Conservation (phyloP, 768 basidiomycete species). For the Boletus pseudo-olivaceus region DNA sequence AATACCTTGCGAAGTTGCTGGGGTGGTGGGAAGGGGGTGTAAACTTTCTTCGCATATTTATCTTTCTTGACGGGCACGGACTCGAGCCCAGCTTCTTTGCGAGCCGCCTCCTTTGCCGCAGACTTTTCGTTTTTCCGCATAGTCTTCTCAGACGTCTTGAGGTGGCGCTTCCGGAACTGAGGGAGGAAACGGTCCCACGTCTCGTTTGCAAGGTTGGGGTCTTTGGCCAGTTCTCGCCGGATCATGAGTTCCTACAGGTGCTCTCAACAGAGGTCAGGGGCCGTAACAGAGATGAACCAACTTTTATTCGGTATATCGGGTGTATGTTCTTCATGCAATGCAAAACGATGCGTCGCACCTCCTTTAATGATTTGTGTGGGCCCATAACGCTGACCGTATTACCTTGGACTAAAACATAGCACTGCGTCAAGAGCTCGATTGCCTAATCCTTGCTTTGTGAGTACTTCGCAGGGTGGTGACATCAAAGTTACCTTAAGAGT, state of each 20-base stretch:
- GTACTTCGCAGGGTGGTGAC: background rate
- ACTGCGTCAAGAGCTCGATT: slow-evolving; percentile 92
- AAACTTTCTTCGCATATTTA: slow-evolving; percentile 78
- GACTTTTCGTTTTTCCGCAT: slow-evolving; percentile 79
- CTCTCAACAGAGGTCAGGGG: background rate
- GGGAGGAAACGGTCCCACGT: slow-evolving; percentile 98
- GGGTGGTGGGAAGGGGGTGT: slow-evolving; percentile 98
- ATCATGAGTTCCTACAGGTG: slow-evolving; percentile 89
- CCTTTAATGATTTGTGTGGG: slow-evolving; percentile 90
- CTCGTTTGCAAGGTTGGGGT: slow-evolving; percentile 90
- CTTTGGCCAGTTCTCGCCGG: slow-evolving; percentile 94
- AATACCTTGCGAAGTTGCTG: slow-evolving; percentile 88
- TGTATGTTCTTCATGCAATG: slow-evolving; percentile 99
- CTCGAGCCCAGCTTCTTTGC: slow-evolving; percentile 62
- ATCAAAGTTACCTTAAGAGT: slow-evolving; percentile 75
- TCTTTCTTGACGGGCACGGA: slow-evolving; percentile 37
- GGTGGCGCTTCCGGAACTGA: slow-evolving; percentile 88
- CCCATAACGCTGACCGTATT: slow-evolving; percentile 99
- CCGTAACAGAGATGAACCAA: slow-evolving; percentile 25
- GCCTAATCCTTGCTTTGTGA: slow-evolving; percentile 53
- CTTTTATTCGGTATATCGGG: slow-evolving; percentile 98
- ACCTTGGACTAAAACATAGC: slow-evolving; percentile 97
- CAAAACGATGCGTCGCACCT: slow-evolving; percentile 92
- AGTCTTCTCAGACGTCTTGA: slow-evolving; percentile 93
- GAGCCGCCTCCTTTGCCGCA: slow-evolving; percentile 57